These are phyloP conservation scores for Penicillium sp. DNA, from an alignment of 2,329 filamentous ascomycete genomes.

Conservation along the genomic window DNA sequence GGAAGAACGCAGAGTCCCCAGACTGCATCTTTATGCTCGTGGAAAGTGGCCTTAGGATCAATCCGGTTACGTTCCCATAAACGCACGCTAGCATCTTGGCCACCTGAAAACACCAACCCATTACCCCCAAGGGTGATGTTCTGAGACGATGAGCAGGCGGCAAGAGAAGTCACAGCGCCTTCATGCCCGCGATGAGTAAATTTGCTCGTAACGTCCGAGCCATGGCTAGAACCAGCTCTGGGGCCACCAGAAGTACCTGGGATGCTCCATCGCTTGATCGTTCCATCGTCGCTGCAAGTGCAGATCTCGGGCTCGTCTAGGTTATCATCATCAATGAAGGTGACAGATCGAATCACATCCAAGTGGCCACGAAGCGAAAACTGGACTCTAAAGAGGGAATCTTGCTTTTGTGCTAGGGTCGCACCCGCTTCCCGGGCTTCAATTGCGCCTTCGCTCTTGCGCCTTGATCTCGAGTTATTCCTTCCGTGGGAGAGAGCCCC, in stretches of 20 bases:
- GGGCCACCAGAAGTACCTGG: constrained; percentile 71
- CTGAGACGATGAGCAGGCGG: constrained; percentile 81
- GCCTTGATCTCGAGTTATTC: constrained; percentile 74
- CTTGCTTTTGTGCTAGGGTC: constrained; percentile 52
- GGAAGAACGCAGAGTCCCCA: constrained; percentile 95
- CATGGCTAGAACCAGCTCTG: constrained; percentile 60
- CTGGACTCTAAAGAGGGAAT: constrained; percentile 84
- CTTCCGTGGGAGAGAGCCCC: constrained; percentile 68
- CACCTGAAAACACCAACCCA: constrained; percentile 97
- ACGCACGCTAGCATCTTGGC: constrained; percentile 86
- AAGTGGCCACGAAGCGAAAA: constrained; percentile 91
- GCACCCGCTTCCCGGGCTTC: constrained; percentile 56
- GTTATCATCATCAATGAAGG: constrained; percentile 94
- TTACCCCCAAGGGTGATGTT: constrained; percentile 92
- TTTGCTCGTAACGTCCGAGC: constrained; percentile 87
- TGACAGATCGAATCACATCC: constrained; percentile 88
- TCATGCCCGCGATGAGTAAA: constrained; percentile 94
- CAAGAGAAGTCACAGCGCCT: constrained; percentile 82
- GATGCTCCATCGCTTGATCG: constrained; percentile 95
- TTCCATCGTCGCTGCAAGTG: constrained; percentile 90
- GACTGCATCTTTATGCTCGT: constrained; percentile 92
- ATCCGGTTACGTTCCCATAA: constrained; percentile 95
- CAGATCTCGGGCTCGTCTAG: constrained; percentile 92
- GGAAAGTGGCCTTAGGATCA: constrained; percentile 89
- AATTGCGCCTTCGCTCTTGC: constrained; percentile 60